Base-by-base conservation (phyloP, 495 filamentous ascomycete genomes). In the Pyrenula massariospora region DNA sequence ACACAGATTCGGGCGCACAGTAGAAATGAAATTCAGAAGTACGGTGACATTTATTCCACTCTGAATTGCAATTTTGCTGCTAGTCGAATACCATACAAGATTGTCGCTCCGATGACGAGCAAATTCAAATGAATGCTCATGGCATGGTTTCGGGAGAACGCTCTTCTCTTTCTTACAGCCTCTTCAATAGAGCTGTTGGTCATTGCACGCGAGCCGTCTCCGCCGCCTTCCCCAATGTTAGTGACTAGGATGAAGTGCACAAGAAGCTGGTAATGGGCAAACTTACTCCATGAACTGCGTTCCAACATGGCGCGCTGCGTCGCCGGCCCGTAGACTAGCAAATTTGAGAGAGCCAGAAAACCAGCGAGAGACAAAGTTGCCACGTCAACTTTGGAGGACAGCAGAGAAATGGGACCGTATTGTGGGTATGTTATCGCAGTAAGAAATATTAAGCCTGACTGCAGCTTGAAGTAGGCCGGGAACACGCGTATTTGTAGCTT, bases 111-210 rank as follows among this genome's bases (percentile, higher is more conserved):
- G 53, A 82, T 66, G 0, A 73, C 69, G 24, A 81, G 65, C 12
- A 80, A 59, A 62, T 83, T 82, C 3, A 82, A 54, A 60, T 82
- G 78, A 51, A 81, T 81, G 19, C 66, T 68, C 74, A 79, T 82
- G 3, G 78, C 78, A 58, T 84, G 78, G 51, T 71, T 73, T 3
- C 61, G 59, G 5, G 69, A 66, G 56, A 84, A 82, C 1, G 54
- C 57, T n/a, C 68, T 68, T 58, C 74, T 77, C 0, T 73, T 58
- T 21, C 56, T 58, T 25, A 65, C 57, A 62, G 76, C 64, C 57
- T 77, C 50, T 12, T 50, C 52, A 21, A 10, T 31, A 1, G 48
- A 19, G 10, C 24, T n/a, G 23, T 55, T 31, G 3, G 51, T 71
- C 3, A 54, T 54, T 11, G 62, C 52, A 25, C 58, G 63, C 22